Percentiles rank a stretch among this genome's conserved stretches.
phyloP scores from a whole-genome alignment of 2,329 filamentous ascomycete species.

The Ophiostoma sp. region DNA sequence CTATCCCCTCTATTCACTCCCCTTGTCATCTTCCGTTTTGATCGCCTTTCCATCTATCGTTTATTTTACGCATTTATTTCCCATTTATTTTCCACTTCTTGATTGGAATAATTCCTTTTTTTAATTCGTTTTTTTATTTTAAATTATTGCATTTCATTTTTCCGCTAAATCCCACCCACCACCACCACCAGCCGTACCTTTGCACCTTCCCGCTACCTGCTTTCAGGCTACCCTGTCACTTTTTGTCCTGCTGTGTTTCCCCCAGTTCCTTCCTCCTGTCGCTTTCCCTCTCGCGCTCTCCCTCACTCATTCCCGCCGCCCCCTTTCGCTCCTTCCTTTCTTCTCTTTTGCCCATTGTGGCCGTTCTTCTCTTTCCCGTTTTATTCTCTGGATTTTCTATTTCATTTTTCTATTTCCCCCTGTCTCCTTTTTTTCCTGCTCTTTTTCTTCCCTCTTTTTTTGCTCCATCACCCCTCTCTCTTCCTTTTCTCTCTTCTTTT shows the following conservation, averaged over 20 bases:
- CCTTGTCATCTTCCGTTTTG: background rate
- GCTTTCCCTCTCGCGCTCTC: background rate
- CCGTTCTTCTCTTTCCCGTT: background rate
- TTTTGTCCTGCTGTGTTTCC: background rate
- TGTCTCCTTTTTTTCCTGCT: background rate
- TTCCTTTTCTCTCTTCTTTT: conserved; percentile 31
- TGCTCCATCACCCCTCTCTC: background rate
- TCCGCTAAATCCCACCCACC: conserved; percentile 21
- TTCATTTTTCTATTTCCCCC: conserved; percentile 32
- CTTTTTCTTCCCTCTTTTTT: conserved; percentile 32
- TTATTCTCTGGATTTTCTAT: conserved; percentile 8
- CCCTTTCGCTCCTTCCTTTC: background rate
- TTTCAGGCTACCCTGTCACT: conserved; percentile 7
- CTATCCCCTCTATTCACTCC: background rate
- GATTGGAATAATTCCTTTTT: conserved; percentile 7
- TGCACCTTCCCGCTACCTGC: background rate
- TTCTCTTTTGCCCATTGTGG: background rate
- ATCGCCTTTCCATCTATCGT: background rate
- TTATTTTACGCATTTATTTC: conserved; percentile 12
- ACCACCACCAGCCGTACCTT: conserved; percentile 15
- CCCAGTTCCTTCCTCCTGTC: background rate
- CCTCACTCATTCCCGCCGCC: background rate
- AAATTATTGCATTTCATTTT: conserved; percentile 21
- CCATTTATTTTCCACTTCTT: conserved; percentile 5
- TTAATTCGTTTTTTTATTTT: background rate